Evolutionary conservation across 805 yeast species (phyloP), one percentile per base, ranked within the genome.

Genomic region (Myxozyma kluyveri): DNA sequence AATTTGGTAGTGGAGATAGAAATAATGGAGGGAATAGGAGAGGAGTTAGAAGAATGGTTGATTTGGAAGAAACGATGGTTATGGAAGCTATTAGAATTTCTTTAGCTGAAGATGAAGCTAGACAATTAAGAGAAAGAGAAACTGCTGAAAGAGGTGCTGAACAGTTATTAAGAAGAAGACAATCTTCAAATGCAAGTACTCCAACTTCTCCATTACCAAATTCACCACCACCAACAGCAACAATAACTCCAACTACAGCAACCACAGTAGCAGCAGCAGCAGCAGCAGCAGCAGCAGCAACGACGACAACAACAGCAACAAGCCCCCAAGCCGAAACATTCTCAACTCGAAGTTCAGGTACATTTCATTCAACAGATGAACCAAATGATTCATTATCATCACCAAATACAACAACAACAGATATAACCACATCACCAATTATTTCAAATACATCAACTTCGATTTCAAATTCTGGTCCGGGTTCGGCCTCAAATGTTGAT

Each of bases 21-120:
- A 39, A 23, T 18, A 19, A 36, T 12, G 18, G 40, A 19, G 12
- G 35, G 35, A 31, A n/a, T 12, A 31, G n/a, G 35, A 7, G 40
- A 17, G 56, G 60, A 52, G 53, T 55, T 41, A 55, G 56, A 26
- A 61, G 62, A 35, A 55, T 61, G 45, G 62, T 63, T 50, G 82
- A 78, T 27, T 57, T 82, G 41, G 88, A 89, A 66, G 86, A 86
- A 50, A 73, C 83, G 60, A 86, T 88, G 96, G 74, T 89, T 44
- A 85, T 85, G 61, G 90, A 87, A 64, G 96, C 96, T 0, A 75
- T 89, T 68, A 72, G 87, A 57, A 71, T 88, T 44, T 83, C 90
- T 42, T 67, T 88, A 36, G 67, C 84, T 40, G 95, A 87, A 53
- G 86, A 83, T 62, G 82, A 82, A 22, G 41, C 80, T 38, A 68